Evolutionary conservation across 2,329 filamentous ascomycete species (phyloP).

Genomic region (Paecilomyces fulvus): DNA sequence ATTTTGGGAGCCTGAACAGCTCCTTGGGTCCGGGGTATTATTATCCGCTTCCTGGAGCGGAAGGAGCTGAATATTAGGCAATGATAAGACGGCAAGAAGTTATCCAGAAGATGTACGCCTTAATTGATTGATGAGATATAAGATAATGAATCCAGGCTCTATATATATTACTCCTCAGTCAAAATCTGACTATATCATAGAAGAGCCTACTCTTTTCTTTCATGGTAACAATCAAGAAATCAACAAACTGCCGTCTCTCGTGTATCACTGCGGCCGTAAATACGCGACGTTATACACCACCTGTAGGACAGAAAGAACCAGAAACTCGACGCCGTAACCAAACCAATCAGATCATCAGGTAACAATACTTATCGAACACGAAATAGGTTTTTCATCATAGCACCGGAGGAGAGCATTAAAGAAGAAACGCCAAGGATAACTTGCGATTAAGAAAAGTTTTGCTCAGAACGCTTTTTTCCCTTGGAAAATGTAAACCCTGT

Average conservation of each 20-base stretch:
- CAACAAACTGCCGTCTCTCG: not conserved
- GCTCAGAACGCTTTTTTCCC: not conserved
- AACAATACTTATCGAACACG: not conserved
- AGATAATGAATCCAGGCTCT: not conserved
- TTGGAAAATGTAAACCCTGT: not conserved
- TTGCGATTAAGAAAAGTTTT: not conserved
- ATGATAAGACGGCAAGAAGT: not conserved
- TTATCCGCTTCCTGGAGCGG: not conserved
- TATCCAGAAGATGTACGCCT: not conserved
- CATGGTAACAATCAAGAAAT: not conserved
- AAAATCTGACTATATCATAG: not conserved
- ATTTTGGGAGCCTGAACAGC: constrained; percentile 41
- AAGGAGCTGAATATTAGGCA: not conserved
- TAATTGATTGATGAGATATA: not conserved
- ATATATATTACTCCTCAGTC: not conserved
- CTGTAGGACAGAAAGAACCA: not conserved
- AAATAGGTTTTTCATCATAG: not conserved
- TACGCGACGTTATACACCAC: not conserved
- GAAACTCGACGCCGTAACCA: not conserved
- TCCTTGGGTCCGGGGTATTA: constrained; percentile 3
- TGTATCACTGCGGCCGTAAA: not conserved
- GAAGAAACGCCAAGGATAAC: not conserved
- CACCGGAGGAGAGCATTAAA: not conserved
- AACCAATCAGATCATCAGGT: not conserved
- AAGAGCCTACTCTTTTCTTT: not conserved